Percentiles rank a stretch among this genome's conserved stretches.
Evolutionary conservation across 2,329 filamentous ascomycete genomes (phyloP).

Genomic region (Ophiosphaerella narmari): DNA sequence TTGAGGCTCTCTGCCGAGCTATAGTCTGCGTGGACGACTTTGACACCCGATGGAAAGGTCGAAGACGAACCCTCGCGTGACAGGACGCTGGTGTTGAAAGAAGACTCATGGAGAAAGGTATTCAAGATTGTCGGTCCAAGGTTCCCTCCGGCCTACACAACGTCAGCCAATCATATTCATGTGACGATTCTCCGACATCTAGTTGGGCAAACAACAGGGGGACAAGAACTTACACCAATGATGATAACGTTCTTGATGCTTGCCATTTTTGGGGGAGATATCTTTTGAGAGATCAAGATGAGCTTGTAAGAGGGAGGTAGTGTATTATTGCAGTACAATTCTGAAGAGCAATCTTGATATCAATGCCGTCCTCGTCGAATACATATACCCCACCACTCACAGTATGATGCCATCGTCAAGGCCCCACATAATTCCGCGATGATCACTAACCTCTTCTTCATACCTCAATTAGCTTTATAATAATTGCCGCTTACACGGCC

Average conservation of each 20-base stretch:
- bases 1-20: conserved; percentile 54
- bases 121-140: conserved; percentile 50
- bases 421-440: not conserved
- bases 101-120: conserved; percentile 46
- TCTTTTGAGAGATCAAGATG: not conserved
- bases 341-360: not conserved
- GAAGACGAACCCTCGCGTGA: conserved; percentile 55
- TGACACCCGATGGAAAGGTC: conserved; percentile 47
- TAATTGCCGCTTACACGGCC: too few species aligned
- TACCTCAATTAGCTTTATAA: not conserved
- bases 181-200: not conserved
- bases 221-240: conserved; percentile 44
- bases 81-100: conserved; percentile 61
- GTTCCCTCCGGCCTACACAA: conserved; percentile 45
- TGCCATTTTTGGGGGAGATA: conserved; percentile 22
- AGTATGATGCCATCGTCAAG: not conserved
- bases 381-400: conserved; percentile 5
- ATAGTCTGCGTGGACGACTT: conserved; percentile 56
- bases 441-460: not conserved
- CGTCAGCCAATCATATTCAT: conserved; percentile 12
- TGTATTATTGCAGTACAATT: not conserved
- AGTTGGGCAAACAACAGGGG: conserved; percentile 2
- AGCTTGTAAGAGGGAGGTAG: too few species aligned
- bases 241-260: conserved; percentile 51
- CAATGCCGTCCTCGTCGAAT: not conserved